Evolutionary conservation across 1,139 yeast genomes (phyloP).

Genomic region (Geotrichum macrosporum): DNA sequence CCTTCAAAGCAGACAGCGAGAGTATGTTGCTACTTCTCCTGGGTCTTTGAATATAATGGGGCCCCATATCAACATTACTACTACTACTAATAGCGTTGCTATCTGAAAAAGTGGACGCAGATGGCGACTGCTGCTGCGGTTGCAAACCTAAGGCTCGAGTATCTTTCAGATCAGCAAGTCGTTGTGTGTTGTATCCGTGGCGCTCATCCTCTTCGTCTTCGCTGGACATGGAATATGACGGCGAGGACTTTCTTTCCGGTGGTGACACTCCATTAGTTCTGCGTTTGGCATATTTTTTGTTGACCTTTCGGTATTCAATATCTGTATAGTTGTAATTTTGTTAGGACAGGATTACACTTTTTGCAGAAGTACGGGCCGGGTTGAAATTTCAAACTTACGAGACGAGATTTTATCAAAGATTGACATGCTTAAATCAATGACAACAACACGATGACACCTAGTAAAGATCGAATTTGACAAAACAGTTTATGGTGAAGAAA

Average conservation of each 20-base stretch:
- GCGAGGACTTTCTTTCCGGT: neutral
- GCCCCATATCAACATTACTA: constrained; percentile 1
- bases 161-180: neutral
- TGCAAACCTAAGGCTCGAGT: neutral
- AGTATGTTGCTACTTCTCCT: constrained; percentile 6
- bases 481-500: no score
- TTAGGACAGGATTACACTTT: neutral
- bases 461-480: no score
- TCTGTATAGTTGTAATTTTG: constrained; percentile 7
- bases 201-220: neutral
- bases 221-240: neutral
- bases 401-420: constrained; percentile 12
- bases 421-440: constrained; percentile 7
- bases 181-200: neutral
- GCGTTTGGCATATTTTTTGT: constrained; percentile 29
- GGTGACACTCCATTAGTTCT: constrained; percentile 4
- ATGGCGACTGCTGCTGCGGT: neutral
- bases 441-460: no score
- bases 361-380: no score
- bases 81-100: neutral
- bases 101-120: constrained; percentile 1
- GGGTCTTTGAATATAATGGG: neutral
- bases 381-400: constrained; percentile 9
- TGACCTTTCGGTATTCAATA: constrained; percentile 29
- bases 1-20: constrained; percentile 1